Base-by-base conservation (phyloP, 805 yeast genomes). In the Kuraishia floccosa region DNA sequence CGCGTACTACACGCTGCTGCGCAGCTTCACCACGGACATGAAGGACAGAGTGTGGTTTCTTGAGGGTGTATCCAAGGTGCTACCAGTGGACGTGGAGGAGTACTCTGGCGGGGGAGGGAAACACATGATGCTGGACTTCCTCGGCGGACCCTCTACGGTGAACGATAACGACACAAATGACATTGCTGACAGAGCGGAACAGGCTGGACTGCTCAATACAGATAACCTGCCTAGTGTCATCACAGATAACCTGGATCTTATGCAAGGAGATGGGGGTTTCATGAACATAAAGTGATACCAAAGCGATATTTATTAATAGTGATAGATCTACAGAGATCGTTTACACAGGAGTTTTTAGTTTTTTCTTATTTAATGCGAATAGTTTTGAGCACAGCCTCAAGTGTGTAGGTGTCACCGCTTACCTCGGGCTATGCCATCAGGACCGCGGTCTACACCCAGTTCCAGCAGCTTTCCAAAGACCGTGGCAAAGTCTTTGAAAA, bases 11-110 rank as follows among this genome's bases (percentile, higher is more conserved):
- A 75, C 81, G 34, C 57, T 87, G 35, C 65, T 87, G 29, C 62
- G 94, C 41, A 75, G 79, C 11, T 87, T 81, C 51, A 83, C 94
- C 0, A 72, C 77, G 22, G 93, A 83, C 46, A 79, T 82, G 80
- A 82, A 81, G 50, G 91, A 86, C 44, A 72, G 72, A 42, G 93
- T 87, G 12, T 87, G 96, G 96, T 86, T 87, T 43, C 61, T 87
- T 39, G 94, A 87, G 53, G 96, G 96, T 4, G 91, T 85, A 2
- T 72, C 91, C 4, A 74, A 76, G 33, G 94, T 86, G 1, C 62
- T 87, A 29, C 96, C 96, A 0, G 93, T 78, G 8, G 94, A 86
- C 51, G 94, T 84, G 33, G 96, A 87, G 43, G 85, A 80, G 44
- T 81, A 83, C 47, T 76, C 87, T 10, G 94, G 94, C 25, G 83